Evolutionary conservation across 306 rosid genomes (phyloP).

Genomic region (Sechiopsis laciniata): DNA sequence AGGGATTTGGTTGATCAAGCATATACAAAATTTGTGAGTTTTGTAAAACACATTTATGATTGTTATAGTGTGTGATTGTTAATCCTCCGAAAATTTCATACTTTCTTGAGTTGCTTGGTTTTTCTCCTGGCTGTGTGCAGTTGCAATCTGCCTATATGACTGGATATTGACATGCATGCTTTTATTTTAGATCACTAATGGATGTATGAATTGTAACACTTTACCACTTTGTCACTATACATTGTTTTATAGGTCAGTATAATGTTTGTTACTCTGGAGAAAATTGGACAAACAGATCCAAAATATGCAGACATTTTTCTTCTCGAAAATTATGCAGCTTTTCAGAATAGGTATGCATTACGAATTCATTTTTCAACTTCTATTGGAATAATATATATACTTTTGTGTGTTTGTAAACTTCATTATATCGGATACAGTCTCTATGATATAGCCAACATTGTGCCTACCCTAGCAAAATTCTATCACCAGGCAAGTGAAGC

Average conservation of each 20-base stretch:
- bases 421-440: constrained; percentile 44
- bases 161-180: background rate
- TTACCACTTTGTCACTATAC: no score
- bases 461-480: constrained; percentile 94
- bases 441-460: constrained; percentile 93
- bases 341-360: constrained; percentile 73
- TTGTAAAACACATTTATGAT: background rate
- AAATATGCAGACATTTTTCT: constrained; percentile 85
- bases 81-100: background rate
- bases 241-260: constrained; percentile 48
- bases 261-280: constrained; percentile 94
- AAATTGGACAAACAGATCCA: constrained; percentile 75
- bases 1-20: constrained; percentile 99
- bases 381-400: background rate
- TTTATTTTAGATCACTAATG: background rate
- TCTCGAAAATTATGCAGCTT: constrained; percentile 90
- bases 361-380: constrained; percentile 12
- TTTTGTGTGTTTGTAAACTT: constrained; percentile 22
- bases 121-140: background rate
- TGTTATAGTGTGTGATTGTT: background rate
- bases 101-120: background rate
- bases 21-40: constrained; percentile 84
- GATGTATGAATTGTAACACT: background rate
- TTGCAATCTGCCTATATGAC: background rate
- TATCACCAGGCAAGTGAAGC: constrained; percentile 99